A percentile compares a stretch with the other conserved stretches of the same genome.
Evolutionary conservation across 306 rosid genomes (phyloP).

Genomic region (Crotalaria pallida): DNA sequence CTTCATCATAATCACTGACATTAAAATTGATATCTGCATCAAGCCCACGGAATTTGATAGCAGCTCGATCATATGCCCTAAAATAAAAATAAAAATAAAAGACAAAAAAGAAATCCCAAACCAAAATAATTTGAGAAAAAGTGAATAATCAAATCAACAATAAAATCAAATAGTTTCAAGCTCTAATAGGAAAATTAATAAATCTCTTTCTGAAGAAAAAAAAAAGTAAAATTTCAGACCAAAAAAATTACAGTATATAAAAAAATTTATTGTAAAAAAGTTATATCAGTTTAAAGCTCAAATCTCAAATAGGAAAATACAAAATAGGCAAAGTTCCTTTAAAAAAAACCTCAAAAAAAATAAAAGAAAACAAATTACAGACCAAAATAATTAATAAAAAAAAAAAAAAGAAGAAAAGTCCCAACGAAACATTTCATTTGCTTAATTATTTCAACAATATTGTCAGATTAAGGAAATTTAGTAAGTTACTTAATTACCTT

Average conservation of each 20-base stretch:
- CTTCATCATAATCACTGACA: constrained; percentile 74
- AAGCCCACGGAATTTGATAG: constrained; percentile 80
- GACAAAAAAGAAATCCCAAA: too few relatives aligned
- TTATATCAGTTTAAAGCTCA: too few relatives aligned
- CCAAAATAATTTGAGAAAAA: background rate
- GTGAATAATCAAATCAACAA: too few relatives aligned
- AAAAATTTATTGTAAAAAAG: too few relatives aligned
- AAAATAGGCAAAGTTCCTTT: too few relatives aligned
- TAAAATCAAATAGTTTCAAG: too few relatives aligned
- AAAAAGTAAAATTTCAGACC: too few relatives aligned
- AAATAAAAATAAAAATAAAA: background rate
- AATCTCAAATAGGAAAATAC: too few relatives aligned
- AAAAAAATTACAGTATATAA: too few relatives aligned
- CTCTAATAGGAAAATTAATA: too few relatives aligned
- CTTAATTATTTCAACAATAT: background rate
- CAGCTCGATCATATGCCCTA: constrained; percentile 97
- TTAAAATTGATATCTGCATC: constrained; percentile 90
- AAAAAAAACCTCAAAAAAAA: too few relatives aligned
- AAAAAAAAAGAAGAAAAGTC: background rate
- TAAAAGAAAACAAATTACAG: background rate
- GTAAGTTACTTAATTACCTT: constrained; percentile 59
- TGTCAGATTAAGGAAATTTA: background rate
- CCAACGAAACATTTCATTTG: background rate
- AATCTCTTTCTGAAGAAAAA: too few relatives aligned
- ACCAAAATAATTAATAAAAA: background rate